These are phyloP conservation scores for Cynara cardunculus DNA, from an alignment of 129 eudicot genomes.

Conservation along the genomic window DNA sequence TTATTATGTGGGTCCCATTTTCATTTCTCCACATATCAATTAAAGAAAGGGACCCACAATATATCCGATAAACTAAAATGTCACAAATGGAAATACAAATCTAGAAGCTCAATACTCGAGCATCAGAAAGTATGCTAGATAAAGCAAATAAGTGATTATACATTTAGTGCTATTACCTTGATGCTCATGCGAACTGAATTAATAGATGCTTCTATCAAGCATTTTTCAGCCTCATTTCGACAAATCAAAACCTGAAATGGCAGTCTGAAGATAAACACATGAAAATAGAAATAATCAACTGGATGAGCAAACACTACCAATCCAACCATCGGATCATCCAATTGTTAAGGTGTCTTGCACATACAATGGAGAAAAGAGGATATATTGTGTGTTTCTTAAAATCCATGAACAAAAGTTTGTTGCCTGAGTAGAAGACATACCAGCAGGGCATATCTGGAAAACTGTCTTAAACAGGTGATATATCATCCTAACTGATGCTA, in stretches of 20 bases:
- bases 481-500: no score
- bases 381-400: neutral
- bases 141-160: neutral
- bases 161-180: conserved; percentile 45
- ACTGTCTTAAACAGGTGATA: neutral
- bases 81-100: neutral
- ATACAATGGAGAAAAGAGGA: neutral
- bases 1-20: neutral
- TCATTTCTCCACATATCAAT: neutral
- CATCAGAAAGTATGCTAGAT: neutral
- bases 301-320: neutral
- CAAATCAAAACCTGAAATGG: conserved; percentile 79
- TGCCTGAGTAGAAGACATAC: neutral
- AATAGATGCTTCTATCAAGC: conserved; percentile 94
- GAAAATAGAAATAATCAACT: neutral
- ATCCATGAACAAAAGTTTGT: no score
- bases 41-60: neutral
- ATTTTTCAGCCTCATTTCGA: conserved; percentile 96
- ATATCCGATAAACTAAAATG: neutral
- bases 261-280: neutral
- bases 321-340: neutral
- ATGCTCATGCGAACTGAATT: conserved; percentile 93
- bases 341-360: neutral
- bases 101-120: neutral
- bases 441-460: no score